Percentiles rank a stretch among this genome's conserved stretches.
These are phyloP conservation scores for Kalaharituber pfeilii DNA, from an alignment of 2,329 filamentous ascomycete genomes.

Conservation along the genomic window DNA sequence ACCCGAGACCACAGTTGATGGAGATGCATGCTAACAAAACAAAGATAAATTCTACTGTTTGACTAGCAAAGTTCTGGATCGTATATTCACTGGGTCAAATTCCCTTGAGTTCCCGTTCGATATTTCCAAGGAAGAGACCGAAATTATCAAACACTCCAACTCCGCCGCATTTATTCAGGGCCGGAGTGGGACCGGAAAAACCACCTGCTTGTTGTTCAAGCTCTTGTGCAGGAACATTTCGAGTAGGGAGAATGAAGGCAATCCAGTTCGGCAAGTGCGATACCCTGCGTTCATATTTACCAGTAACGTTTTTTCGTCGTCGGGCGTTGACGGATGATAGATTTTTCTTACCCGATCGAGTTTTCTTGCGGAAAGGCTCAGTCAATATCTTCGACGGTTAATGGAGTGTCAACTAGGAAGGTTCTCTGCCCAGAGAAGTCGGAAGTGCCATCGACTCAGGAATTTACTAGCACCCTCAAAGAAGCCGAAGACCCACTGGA, in stretches of 20 bases:
- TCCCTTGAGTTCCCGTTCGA: constrained; percentile 23
- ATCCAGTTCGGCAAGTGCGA: neutral
- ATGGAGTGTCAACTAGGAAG: constrained; percentile 13
- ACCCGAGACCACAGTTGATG: neutral
- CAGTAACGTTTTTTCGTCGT: too few species aligned
- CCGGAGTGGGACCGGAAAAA: constrained; percentile 26
- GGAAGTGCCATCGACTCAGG: neutral
- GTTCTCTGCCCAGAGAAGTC: neutral
- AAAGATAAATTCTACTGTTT: neutral
- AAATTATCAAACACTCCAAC: constrained; percentile 21
- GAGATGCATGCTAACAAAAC: neutral
- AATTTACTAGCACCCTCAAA: neutral
- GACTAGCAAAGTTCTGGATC: neutral
- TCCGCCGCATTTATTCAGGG: constrained; percentile 24
- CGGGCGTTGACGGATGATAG: constrained; percentile 4
- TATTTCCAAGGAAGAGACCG: constrained; percentile 20
- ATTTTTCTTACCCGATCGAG: constrained; percentile 22
- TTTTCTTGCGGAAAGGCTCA: constrained; percentile 21
- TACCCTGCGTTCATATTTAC: neutral
- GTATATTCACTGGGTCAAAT: neutral
- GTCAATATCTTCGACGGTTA: constrained; percentile 17
- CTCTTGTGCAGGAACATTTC: constrained; percentile 21
- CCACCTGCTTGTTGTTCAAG: constrained; percentile 25
- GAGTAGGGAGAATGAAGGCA: neutral
- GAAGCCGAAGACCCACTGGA: neutral